These are phyloP conservation scores for Diospyros kaki DNA, from an alignment of 148 eudicot genomes.

Conservation along the genomic window DNA sequence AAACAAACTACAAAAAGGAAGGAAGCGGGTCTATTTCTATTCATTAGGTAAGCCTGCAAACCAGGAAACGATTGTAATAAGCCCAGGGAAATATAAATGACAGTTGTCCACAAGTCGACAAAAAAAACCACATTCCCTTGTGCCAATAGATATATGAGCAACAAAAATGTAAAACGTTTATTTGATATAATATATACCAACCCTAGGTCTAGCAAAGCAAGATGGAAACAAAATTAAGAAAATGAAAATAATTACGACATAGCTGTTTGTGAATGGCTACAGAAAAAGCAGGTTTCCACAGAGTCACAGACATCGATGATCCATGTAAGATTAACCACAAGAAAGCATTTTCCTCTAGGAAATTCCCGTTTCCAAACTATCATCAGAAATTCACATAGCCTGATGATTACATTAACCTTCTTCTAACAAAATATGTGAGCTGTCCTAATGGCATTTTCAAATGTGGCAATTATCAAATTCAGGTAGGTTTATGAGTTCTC, in stretches of 20 bases:
- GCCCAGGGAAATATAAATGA: no score
- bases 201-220: background rate
- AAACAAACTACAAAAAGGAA: background rate
- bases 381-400: background rate
- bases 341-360: background rate
- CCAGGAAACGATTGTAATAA: no score
- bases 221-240: slow-evolving; percentile 1
- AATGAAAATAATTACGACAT: background rate
- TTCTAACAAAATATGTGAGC: background rate
- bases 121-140: no score
- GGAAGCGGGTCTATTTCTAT: no score
- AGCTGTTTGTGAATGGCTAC: background rate
- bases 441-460: background rate
- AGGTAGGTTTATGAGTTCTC: no score
- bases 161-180: background rate
- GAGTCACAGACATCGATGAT: background rate
- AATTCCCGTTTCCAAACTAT: background rate
- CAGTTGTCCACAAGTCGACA: no score
- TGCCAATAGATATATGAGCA: no score
- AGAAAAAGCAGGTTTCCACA: background rate
- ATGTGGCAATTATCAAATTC: no score
- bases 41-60: no score
- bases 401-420: slow-evolving; percentile 2
- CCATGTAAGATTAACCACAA: no score
- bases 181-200: background rate